Evolutionary conservation across 192 early-diverging fungal genomes (phyloP), one percentile per base, ranked within the genome.

Genomic region (Glomus cerebriforme): DNA sequence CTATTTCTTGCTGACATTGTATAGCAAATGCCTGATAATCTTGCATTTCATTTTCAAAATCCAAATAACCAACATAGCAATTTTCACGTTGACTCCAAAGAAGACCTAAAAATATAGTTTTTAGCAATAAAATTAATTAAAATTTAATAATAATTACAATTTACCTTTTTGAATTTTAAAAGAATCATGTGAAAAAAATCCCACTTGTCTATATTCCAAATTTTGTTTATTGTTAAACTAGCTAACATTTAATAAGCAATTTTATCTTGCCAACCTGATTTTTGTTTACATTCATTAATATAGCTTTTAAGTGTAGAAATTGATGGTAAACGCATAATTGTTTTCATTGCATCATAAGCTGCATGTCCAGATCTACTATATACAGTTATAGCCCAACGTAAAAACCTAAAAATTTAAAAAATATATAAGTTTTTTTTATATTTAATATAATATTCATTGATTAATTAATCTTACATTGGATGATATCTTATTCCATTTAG

Each of bases 151-250:
- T 26, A 26, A 24, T 12, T 24, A 60, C 2, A 24, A 37, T 37
- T 37, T 24, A 60, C 59, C 59, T 60, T 60, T 60, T 60, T 60
- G 59, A 60, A 68, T 68, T 43, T 68, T 68, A 24, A 68, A 68
- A 68, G 35, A 43, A 68, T 68, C 35, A 68, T 68, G 35, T 19
- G n/a, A 68, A 29, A 68, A 43, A 68, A 43, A 39, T 68, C n/a
- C 35, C 6, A 68, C n/a, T 68, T 35, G n/a, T 39, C 6, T 22
- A 68, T 68, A 39, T 39, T 3, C 35, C 64, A 68, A n/a, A 68
- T 39, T 12, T 68, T 68, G 12, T 68, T 39, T 39, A 39, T 7
- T 68, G 35, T 39, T 34, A 68, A 68, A n/a, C 35, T 68, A 43
- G 15, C 0, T 24, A 68, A 39, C 12, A 68, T 39, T 43, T 39